phyloP scores from a whole-genome alignment of 78 protist species.

The Creolimax fragrantissima region DNA sequence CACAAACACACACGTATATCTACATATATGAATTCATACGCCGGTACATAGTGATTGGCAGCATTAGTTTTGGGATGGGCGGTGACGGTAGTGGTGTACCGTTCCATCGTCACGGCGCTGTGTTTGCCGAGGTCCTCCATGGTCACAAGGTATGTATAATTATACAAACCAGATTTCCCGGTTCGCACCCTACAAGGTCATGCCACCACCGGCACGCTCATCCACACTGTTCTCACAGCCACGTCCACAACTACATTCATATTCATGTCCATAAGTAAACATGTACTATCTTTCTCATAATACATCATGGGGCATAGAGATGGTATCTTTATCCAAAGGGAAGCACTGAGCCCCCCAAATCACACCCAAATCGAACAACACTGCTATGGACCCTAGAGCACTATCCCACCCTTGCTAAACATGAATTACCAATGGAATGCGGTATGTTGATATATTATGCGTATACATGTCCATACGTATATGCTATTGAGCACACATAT shows the following conservation, averaged over 20 bases:
- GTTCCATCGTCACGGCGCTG: constrained; percentile 42
- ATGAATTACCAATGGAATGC: neutral
- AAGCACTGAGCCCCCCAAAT: neutral
- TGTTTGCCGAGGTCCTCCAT: constrained; percentile 30
- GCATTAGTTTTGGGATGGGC: constrained; percentile 23
- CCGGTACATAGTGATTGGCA: neutral
- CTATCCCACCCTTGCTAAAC: neutral
- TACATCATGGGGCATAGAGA: too few species aligned
- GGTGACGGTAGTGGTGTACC: constrained; percentile 34
- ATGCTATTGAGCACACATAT: neutral
- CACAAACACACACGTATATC: neutral
- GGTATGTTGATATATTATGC: neutral
- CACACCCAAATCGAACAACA: constrained; percentile 21
- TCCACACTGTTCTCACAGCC: neutral
- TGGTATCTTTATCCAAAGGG: constrained; percentile 32
- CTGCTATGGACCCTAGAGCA: constrained; percentile 5
- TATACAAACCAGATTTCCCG: too few species aligned
- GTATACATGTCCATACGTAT: neutral
- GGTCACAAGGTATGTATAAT: constrained; percentile 12
- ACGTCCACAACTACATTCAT: neutral
- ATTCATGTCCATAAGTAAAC: too few species aligned
- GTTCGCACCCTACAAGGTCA: too few species aligned
- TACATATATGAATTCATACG: neutral
- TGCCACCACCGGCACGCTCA: neutral
- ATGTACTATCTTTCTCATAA: too few species aligned